Evolutionary conservation across 1,139 yeast genomes (phyloP).

Genomic region (Yamadazyma pseudoaaseri): DNA sequence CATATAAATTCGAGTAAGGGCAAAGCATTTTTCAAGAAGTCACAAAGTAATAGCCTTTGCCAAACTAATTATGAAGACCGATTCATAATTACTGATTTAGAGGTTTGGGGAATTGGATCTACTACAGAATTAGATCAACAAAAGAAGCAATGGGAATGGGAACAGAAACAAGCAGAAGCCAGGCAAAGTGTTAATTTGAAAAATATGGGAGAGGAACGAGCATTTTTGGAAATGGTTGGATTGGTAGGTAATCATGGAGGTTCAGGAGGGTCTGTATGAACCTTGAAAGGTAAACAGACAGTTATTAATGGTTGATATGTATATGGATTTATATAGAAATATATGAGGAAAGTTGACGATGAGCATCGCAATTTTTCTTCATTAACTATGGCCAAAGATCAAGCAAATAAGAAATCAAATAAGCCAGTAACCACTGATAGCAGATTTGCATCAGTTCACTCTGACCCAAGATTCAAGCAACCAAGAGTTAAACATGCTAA

Average conservation of each 20-base stretch:
- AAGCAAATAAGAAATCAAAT: conserved; percentile 2
- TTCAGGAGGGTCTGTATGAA: conserved; percentile 48
- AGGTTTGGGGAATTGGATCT: conserved; percentile 91
- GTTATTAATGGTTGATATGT: background rate
- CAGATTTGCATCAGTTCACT: conserved; percentile 76
- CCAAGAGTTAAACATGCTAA: conserved; percentile 71
- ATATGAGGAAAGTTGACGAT: conserved; percentile 2
- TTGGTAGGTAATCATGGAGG: conserved; percentile 66
- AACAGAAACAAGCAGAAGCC: conserved; percentile 77
- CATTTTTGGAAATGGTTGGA: conserved; percentile 89
- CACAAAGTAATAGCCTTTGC: conserved; percentile 19
- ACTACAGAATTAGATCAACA: conserved; percentile 76
- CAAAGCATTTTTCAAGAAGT: conserved; percentile 27
- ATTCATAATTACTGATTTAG: conserved; percentile 70
- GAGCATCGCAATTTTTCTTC: conserved; percentile 9
- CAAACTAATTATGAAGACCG: conserved; percentile 62
- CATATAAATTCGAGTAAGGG: conserved; percentile 39
- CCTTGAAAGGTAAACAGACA: too few relatives aligned
- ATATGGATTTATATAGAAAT: background rate
- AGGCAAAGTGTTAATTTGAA: conserved; percentile 68
- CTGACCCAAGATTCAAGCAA: conserved; percentile 83
- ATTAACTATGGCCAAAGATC: conserved; percentile 22
- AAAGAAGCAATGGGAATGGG: conserved; percentile 85
- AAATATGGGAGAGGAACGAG: conserved; percentile 76
- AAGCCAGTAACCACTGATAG: conserved; percentile 56